phyloP scores from a whole-genome alignment of 1,284 basidiomycete species.

The Irpex sp. region DNA sequence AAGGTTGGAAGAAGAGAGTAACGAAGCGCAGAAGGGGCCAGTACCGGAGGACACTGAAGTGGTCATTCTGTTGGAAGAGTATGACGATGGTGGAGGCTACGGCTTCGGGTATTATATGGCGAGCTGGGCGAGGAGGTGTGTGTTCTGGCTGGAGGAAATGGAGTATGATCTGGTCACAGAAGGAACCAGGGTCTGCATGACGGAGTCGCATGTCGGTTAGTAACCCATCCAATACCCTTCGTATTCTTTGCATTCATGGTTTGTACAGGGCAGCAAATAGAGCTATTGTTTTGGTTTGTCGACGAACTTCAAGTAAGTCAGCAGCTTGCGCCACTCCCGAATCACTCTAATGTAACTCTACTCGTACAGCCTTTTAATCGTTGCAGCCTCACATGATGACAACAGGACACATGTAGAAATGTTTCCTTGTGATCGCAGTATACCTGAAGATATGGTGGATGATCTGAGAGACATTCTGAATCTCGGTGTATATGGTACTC shows the following conservation, averaged over 20 bases:
- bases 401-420: conserved; percentile 7
- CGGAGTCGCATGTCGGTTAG: conserved; percentile 7
- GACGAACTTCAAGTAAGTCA: background rate
- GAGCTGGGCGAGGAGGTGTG: conserved; percentile 5
- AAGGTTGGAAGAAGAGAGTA: background rate
- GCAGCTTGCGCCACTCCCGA: background rate
- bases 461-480: conserved; percentile 3
- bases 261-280: conserved; percentile 1
- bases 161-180: background rate
- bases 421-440: background rate
- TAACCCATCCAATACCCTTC: background rate
- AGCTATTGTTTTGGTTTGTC: conserved; percentile 7
- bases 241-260: background rate
- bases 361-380: background rate
- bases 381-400: background rate
- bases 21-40: background rate
- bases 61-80: conserved; percentile 3
- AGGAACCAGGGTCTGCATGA: background rate
- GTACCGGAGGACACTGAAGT: conserved; percentile 5
- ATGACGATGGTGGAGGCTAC: conserved; percentile 3
- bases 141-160: conserved; percentile 9
- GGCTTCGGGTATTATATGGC: conserved; percentile 9
- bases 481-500: conserved; percentile 3
- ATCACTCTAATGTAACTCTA: no score
- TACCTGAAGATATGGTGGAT: background rate